Percentiles rank a stretch among this genome's conserved stretches.
Evolutionary conservation across 1,139 yeast species (phyloP).

Genomic region (Hemisphaericaspora subhashii): DNA sequence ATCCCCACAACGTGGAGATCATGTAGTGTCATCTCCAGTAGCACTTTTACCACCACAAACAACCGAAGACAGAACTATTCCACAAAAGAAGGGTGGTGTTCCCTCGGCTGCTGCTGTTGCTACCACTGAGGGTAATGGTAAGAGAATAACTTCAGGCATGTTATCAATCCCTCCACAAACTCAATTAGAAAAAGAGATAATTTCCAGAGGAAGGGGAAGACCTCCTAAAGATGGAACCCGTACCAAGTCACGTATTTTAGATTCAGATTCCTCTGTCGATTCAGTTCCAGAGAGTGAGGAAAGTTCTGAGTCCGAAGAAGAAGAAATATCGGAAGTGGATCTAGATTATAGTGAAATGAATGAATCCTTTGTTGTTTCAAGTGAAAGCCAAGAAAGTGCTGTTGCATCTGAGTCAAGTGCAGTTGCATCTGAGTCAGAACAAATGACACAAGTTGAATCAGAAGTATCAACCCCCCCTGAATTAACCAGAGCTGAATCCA

Average conservation of each 20-base stretch:
- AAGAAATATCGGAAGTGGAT: background rate
- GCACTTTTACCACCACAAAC: conserved; percentile 39
- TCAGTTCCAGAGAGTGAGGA: background rate
- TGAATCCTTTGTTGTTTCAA: background rate
- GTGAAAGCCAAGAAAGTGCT: background rate
- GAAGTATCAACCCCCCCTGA: no score
- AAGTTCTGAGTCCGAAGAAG: background rate
- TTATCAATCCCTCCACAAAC: conserved; percentile 32
- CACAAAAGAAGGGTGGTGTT: conserved; percentile 25
- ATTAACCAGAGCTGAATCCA: no score
- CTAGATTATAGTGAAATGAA: background rate
- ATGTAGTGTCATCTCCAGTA: conserved; percentile 13
- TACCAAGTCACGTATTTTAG: background rate
- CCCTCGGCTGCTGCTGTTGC: conserved; percentile 6
- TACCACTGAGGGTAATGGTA: conserved; percentile 15
- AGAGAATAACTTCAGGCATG: conserved; percentile 71
- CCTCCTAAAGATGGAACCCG: background rate
- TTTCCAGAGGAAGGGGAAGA: background rate
- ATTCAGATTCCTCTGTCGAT: conserved; percentile 1
- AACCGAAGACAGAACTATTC: conserved; percentile 23
- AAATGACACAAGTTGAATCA: no score
- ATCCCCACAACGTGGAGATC: conserved; percentile 1
- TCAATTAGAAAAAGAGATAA: conserved; percentile 22
- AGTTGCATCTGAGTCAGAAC: background rate
- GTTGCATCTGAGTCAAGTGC: background rate